phyloP scores from a whole-genome alignment of 805 yeast species.

The Starmerella apicola region DNA sequence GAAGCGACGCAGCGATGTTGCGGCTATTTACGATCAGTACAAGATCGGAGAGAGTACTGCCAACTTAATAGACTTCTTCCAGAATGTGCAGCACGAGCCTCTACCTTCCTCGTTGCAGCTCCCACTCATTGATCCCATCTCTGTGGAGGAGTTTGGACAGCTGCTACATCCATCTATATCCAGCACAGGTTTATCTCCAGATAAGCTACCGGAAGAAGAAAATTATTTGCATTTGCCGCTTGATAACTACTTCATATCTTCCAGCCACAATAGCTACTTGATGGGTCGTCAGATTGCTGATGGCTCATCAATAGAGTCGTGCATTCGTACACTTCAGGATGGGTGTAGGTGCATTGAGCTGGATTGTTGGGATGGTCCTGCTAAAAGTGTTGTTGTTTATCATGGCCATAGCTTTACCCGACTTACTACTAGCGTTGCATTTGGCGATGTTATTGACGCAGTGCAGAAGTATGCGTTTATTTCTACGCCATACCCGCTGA shows the following conservation, averaged over 20 bases:
- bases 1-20: constrained; percentile 54
- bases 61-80: constrained; percentile 6
- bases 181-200: constrained; percentile 12
- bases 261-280: constrained; percentile 89
- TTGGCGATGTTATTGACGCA: constrained; percentile 56
- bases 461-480: constrained; percentile 79
- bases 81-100: constrained; percentile 12
- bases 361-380: constrained; percentile 83
- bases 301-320: constrained; percentile 78
- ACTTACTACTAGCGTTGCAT: constrained; percentile 60
- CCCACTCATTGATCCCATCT: constrained; percentile 12
- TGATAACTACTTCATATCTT: constrained; percentile 77
- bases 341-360: constrained; percentile 94
- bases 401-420: constrained; percentile 57
- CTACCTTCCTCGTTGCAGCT: constrained; percentile 5
- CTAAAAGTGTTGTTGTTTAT: constrained; percentile 67
- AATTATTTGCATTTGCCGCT: constrained; percentile 49
- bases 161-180: constrained; percentile 27
- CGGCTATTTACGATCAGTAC: constrained; percentile 34
- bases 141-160: constrained; percentile 30
- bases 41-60: constrained; percentile 19
- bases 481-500: constrained; percentile 74
- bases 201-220: not conserved
- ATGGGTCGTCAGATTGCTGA: constrained; percentile 82
- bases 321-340: constrained; percentile 70